phyloP scores from a whole-genome alignment of 768 basidiomycete species.

The Rubroboletus satanas region DNA sequence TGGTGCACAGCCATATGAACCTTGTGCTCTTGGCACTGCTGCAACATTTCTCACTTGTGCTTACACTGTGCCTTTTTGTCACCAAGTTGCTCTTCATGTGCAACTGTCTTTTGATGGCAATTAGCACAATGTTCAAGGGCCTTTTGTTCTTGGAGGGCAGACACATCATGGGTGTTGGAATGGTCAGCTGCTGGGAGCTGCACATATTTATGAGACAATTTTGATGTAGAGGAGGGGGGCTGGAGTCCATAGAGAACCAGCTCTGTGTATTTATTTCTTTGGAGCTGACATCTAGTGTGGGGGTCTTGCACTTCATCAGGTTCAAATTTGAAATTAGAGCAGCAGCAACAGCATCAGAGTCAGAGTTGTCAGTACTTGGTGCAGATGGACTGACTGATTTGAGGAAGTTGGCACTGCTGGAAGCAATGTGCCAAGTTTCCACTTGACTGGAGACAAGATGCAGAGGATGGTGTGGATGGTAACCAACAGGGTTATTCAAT shows the following conservation, averaged over 20 bases:
- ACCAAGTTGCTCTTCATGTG: background rate
- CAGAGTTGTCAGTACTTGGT: background rate
- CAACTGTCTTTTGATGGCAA: background rate
- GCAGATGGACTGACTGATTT: background rate
- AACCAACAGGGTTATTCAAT: too few species aligned
- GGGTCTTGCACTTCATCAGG: background rate
- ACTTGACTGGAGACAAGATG: background rate
- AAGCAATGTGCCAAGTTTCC: too few species aligned
- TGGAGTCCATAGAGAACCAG: background rate
- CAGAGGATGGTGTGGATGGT: background rate
- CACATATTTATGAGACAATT: background rate
- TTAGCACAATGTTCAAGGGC: background rate
- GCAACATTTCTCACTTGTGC: background rate
- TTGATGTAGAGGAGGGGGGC: background rate
- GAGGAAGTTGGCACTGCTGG: background rate
- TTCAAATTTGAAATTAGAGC: background rate
- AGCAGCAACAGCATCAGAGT: background rate
- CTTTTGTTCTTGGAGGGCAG: background rate
- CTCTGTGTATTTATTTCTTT: background rate
- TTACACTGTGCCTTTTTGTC: background rate
- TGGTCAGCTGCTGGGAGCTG: background rate
- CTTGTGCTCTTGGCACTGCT: background rate
- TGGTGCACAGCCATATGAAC: background rate
- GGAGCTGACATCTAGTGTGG: background rate
- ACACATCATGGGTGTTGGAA: fast-evolving